Percentiles rank a stretch among this genome's conserved stretches.
These are phyloP conservation scores for Pestalotiopsis sp. DNA, from an alignment of 2,329 filamentous ascomycete genomes.

Conservation along the genomic window DNA sequence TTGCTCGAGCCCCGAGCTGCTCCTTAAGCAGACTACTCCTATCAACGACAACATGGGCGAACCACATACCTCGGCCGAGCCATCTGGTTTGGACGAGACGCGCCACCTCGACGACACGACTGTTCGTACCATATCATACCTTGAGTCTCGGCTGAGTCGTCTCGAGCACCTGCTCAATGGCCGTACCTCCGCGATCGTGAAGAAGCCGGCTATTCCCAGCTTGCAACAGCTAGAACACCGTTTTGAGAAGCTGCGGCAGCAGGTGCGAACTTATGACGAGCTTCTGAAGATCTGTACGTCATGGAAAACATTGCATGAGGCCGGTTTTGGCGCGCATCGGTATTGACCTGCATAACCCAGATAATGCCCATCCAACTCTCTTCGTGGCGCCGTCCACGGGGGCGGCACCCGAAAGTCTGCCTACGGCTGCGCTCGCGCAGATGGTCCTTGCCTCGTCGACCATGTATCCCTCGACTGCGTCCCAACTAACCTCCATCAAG, in stretches of 20 bases:
- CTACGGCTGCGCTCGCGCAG: conserved; percentile 52
- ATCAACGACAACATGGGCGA: background rate
- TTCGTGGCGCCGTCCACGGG: conserved; percentile 52
- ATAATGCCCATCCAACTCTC: conserved; percentile 55
- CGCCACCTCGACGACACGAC: conserved; percentile 52
- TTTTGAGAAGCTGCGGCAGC: conserved; percentile 51
- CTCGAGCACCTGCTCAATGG: conserved; percentile 63
- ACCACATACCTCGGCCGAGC: background rate
- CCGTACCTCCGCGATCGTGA: conserved; percentile 35
- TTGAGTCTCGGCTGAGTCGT: conserved; percentile 61
- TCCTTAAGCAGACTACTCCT: background rate
- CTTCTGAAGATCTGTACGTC: conserved; percentile 61
- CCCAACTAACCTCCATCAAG: conserved; percentile 57
- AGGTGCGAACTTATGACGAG: conserved; percentile 59
- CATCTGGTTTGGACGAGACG: background rate
- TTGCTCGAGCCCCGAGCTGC: too few species aligned
- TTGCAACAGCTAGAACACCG: conserved; percentile 57
- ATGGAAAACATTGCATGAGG: conserved; percentile 5
- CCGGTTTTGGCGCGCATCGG: background rate
- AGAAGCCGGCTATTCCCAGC: conserved; percentile 44
- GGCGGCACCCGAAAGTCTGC: conserved; percentile 55
- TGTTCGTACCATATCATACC: conserved; percentile 56
- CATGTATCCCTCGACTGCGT: conserved; percentile 57
- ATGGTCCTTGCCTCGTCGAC: conserved; percentile 60
- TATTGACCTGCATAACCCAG: conserved; percentile 31